Base-by-base conservation (phyloP, 2,329 filamentous ascomycete species). In the Fusarium chlamydosporum region DNA sequence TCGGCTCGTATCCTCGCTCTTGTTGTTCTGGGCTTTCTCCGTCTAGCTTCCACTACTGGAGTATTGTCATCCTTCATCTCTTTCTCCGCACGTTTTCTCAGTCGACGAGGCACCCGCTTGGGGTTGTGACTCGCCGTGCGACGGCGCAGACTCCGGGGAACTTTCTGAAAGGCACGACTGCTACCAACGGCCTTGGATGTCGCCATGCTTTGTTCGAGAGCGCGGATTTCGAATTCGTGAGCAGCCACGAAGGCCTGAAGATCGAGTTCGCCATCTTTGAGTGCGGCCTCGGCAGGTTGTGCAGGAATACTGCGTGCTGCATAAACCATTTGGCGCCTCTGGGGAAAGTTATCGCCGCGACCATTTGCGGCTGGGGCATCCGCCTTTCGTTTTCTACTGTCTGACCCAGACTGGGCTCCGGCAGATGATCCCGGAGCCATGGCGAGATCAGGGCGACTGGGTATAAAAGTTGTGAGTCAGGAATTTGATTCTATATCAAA, bases 51-150 rank as follows among this genome's bases (percentile, higher is more conserved):
- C 7, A 94, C 89, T 0, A 89, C 91, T 0, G 96, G 94, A 0
- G 95, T 97, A 68, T 97, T 97, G 75, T 98, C 95, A 57, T 96
- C 92, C 16, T 84, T 83, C 89, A 97, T 96, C 85, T 96, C 87
- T 66, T 79, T 82, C 73, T 83, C 86, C 1, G 93, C 94, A 70
- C 91, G 86, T 38, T 81, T 81, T 57, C 91, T 87, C 75, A 98
- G 80, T 66, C 93, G 84, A 76, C 90, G 91, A 4, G 96, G 96
- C 16, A 99, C 91, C 66, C 91, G 88, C 80, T 95, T 97, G 35
- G 92, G 92, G 85, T 99, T 97, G 80, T 99, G 96, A 78, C 94
- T 97, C 20, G 95, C 96, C 0, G 95, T 97, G 72, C 96, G 86
- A 68, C 96, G 86, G 70, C 96, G 86, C 86, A 99, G 82, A 50